Evolutionary conservation across 2,329 filamentous ascomycete genomes (phyloP).

Genomic region (Colletotrichum australisinense): DNA sequence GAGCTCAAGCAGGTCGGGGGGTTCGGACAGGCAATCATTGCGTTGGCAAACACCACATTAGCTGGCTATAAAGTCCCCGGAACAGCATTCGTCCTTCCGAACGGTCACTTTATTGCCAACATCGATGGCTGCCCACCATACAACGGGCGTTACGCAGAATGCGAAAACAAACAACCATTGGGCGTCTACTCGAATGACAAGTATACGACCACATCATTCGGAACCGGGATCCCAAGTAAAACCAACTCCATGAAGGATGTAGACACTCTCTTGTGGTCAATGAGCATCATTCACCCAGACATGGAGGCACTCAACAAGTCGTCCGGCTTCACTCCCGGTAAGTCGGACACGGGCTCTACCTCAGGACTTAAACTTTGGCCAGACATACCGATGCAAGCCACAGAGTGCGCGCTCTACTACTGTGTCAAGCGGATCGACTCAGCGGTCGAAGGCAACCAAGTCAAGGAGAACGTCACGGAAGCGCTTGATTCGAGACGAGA

Average conservation of each 20-base stretch:
- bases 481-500: neutral
- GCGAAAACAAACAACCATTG: neutral
- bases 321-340: neutral
- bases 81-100: slow-evolving; percentile 2
- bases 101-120: slow-evolving; percentile 20
- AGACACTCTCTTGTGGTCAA: slow-evolving; percentile 16
- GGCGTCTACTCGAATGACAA: neutral
- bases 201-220: neutral
- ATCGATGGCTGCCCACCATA: slow-evolving; percentile 6
- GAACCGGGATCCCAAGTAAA: slow-evolving; percentile 4
- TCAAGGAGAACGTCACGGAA: neutral
- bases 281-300: slow-evolving; percentile 15
- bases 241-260: slow-evolving; percentile 17
- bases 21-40: slow-evolving; percentile 1
- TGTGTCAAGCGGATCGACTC: slow-evolving; percentile 1
- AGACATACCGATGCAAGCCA: neutral
- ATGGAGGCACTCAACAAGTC: neutral
- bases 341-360: neutral
- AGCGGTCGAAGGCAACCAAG: neutral
- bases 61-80: neutral
- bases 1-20: slow-evolving; percentile 15
- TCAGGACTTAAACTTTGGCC: slow-evolving; percentile 4
- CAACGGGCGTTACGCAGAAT: neutral
- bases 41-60: neutral
- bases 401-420: slow-evolving; percentile 20